Percentiles rank a stretch among this genome's conserved stretches.
Evolutionary conservation across 768 basidiomycete genomes (phyloP).

Genomic region (Pleurotus salmoneostramineus): DNA sequence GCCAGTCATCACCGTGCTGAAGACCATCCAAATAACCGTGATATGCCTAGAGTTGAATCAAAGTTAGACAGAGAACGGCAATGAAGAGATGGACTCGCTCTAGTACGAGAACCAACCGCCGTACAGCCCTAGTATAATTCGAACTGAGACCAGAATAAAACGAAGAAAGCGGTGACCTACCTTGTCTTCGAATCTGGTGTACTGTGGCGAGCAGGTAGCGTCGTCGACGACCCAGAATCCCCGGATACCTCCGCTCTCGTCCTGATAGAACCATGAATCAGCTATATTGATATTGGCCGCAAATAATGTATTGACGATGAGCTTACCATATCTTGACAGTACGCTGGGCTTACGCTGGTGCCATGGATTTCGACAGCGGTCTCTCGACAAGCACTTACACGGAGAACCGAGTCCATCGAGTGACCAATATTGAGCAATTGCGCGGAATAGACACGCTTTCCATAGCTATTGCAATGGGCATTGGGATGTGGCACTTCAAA

Average conservation of each 20-base stretch:
- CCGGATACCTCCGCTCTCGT: background rate
- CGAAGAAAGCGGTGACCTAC: background rate
- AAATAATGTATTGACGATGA: too few species aligned
- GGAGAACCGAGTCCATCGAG: too few species aligned
- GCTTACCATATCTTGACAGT: too few species aligned
- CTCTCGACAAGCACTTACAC: too few species aligned
- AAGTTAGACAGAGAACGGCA: background rate
- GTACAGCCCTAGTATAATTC: background rate
- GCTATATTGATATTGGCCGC: too few species aligned
- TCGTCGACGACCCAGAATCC: background rate
- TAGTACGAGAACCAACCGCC: background rate
- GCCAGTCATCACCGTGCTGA: conserved; percentile 21
- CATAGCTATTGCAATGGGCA: too few species aligned
- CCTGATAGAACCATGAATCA: background rate
- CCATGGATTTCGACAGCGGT: too few species aligned
- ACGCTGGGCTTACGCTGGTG: too few species aligned
- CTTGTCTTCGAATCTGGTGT: background rate
- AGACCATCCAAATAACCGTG: conserved; percentile 25
- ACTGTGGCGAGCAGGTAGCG: background rate
- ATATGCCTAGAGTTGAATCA: conserved; percentile 15
- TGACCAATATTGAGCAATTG: too few species aligned
- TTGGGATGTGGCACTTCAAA: too few species aligned
- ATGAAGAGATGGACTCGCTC: background rate
- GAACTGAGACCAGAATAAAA: too few species aligned
- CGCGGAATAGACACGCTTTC: too few species aligned